Conservation (phyloP, 2,329 filamentous ascomycete species). For the Thelonectria blattea region DNA sequence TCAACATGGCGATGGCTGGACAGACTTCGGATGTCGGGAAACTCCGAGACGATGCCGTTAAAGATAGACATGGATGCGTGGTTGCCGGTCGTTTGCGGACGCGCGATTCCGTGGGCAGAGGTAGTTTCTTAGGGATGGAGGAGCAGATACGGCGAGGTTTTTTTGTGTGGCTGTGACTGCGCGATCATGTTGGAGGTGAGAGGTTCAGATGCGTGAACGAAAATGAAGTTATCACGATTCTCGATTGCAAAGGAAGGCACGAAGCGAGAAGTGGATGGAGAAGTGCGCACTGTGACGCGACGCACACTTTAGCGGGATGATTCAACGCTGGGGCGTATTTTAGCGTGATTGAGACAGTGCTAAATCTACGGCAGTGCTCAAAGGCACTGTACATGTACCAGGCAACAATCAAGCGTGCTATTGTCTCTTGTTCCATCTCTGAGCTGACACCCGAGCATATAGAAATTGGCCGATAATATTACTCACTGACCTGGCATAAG, state of each 20-base stretch:
- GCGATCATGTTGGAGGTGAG: neutral
- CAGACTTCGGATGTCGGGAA: constrained; percentile 75
- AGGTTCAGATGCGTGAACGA: neutral
- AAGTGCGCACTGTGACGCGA: constrained; percentile 48
- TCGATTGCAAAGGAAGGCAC: neutral
- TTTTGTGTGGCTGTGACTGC: neutral
- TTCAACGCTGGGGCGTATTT: neutral
- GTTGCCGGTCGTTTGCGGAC: neutral
- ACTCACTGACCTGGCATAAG: too few relatives aligned
- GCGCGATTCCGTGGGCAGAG: neutral
- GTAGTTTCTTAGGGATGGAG: neutral
- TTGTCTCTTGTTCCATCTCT: too few relatives aligned
- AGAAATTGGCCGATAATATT: too few relatives aligned
- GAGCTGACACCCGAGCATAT: too few relatives aligned
- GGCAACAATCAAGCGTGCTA: neutral
- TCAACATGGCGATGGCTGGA: neutral
- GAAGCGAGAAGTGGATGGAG: constrained; percentile 60
- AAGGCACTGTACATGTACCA: neutral
- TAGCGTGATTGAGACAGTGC: neutral
- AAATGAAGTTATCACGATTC: neutral
- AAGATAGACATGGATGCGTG: constrained; percentile 73
- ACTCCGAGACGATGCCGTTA: constrained; percentile 74
- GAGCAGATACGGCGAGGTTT: neutral
- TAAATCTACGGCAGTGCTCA: too few relatives aligned
- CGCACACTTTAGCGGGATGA: neutral